These are phyloP conservation scores for Tetraselmis chui DNA, from an alignment of 139 green algal species.

Conservation along the genomic window DNA sequence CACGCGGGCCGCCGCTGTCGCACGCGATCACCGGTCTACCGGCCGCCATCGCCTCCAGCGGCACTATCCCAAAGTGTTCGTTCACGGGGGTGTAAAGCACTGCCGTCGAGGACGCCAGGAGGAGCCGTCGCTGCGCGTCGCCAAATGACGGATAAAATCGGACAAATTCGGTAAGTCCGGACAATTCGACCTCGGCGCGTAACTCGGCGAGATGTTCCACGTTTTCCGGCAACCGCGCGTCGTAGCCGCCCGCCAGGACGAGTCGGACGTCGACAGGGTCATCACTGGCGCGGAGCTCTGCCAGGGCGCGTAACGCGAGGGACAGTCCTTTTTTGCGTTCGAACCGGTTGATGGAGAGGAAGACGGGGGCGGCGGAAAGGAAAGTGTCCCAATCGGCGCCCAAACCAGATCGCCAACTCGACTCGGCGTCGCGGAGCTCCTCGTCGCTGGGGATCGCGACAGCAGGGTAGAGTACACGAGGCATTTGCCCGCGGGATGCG, in stretches of 20 bases:
- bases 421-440: slow-evolving; percentile 31
- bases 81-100: slow-evolving; percentile 86
- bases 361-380: slow-evolving; percentile 37
- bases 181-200: slow-evolving; percentile 31
- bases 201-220: slow-evolving; percentile 75
- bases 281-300: slow-evolving; percentile 35
- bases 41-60: slow-evolving; percentile 90
- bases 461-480: slow-evolving; percentile 82
- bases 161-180: slow-evolving; percentile 57
- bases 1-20: slow-evolving; percentile 72
- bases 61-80: slow-evolving; percentile 99
- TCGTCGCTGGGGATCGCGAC: slow-evolving; percentile 48
- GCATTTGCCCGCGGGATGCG: slow-evolving; percentile 24
- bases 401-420: slow-evolving; percentile 29
- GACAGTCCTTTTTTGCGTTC: slow-evolving; percentile 94
- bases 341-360: slow-evolving; percentile 97
- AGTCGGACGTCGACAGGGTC: slow-evolving; percentile 16
- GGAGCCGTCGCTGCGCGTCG: slow-evolving; percentile 48
- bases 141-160: slow-evolving; percentile 82
- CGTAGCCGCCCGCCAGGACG: slow-evolving; percentile 83
- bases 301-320: slow-evolving; percentile 75
- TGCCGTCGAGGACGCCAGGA: slow-evolving; percentile 56
- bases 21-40: slow-evolving; percentile 78
- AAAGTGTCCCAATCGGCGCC: slow-evolving; percentile 35
- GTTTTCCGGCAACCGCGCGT: slow-evolving; percentile 83